Base-by-base conservation (phyloP, 1,284 basidiomycete species). In the Xerocomus amazonicus region DNA sequence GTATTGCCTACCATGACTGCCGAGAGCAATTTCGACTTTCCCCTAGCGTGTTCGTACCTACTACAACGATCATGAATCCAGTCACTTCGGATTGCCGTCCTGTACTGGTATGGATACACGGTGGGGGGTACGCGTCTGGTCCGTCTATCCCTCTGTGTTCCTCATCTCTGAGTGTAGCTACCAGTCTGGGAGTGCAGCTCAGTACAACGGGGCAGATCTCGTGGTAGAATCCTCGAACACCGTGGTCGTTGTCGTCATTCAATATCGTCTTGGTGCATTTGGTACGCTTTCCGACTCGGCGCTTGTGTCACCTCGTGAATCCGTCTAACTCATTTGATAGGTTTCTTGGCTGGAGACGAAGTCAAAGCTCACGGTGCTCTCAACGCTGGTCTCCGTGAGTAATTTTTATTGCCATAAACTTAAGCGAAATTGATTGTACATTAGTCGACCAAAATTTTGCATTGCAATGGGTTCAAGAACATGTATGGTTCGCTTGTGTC, bases 201-300 rank as follows among this genome's bases (percentile, higher is more conserved):
- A 28, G 28, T 54, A 28, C 35, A 40, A 63, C 14, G 59, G 61
- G 7, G 47, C 23, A 0, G 42, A 57, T 42, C 50, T 61, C 13
- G 27, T 65, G 1, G 29, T 9, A 4, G 53, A 59, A 31, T 63
- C 63, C 6, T 13, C 53, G 38, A 55, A 67, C 10, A 62, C 61
- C 5, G 57, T 70, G 10, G 46, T 77, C 2, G 65, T 63, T 1
- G 71, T 77, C 4, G 47, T 66, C 13, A 63, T 73, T 12, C 72
- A 75, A 56, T 75, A 75, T 50, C 65, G 73, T 28, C 58, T 76
- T 0, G 74, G 74, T 4, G 53, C 68, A 16, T 75, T 72, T 38
- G 74, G 76, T 70, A 51, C 29, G 54, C 9, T 4, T 23, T 27
- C 10, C 7, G 2, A 19, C n/a, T 14, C 7, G n/a, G 17, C 12